Evolutionary conservation across 306 rosid species (phyloP).

Genomic region (Oemleria cerasiformis): DNA sequence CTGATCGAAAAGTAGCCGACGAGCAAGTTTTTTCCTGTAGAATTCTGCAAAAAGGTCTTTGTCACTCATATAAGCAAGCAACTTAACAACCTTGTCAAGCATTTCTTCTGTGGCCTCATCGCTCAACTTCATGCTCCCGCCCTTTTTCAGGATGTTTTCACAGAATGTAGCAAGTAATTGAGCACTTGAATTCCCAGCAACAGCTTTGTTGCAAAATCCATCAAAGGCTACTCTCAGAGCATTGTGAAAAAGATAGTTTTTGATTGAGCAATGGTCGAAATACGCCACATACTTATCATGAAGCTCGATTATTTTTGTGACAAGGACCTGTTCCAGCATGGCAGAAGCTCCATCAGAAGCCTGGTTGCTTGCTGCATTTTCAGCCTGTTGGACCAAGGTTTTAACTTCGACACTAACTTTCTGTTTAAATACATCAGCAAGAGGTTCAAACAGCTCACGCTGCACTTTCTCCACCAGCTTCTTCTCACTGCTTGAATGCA

Average conservation of each 20-base stretch:
- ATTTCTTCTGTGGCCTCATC: constrained; percentile 65
- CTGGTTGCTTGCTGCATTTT: constrained; percentile 51
- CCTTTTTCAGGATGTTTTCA: constrained; percentile 62
- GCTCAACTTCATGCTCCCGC: constrained; percentile 61
- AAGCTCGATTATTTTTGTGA: constrained; percentile 55
- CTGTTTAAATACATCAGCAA: constrained; percentile 60
- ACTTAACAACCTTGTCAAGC: constrained; percentile 66
- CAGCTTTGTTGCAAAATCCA: constrained; percentile 60
- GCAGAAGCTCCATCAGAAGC: constrained; percentile 35
- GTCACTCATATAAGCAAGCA: constrained; percentile 63
- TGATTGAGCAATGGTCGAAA: constrained; percentile 51
- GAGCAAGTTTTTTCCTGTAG: constrained; percentile 81
- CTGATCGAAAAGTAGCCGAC: constrained; percentile 66
- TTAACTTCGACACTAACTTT: constrained; percentile 58
- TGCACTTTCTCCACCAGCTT: constrained; percentile 58
- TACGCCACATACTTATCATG: constrained; percentile 62
- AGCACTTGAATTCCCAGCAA: constrained; percentile 63
- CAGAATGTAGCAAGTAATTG: constrained; percentile 65
- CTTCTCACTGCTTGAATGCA: constrained; percentile 34
- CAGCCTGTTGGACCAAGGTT: constrained; percentile 58
- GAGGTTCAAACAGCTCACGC: constrained; percentile 61
- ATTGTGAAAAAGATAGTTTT: constrained; percentile 57
- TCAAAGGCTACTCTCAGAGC: constrained; percentile 69
- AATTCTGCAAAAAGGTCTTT: constrained; percentile 81
- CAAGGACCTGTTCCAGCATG: constrained; percentile 63